Conservation (phyloP, 1,139 yeast genomes). For the Lodderomyces margitis region DNA sequence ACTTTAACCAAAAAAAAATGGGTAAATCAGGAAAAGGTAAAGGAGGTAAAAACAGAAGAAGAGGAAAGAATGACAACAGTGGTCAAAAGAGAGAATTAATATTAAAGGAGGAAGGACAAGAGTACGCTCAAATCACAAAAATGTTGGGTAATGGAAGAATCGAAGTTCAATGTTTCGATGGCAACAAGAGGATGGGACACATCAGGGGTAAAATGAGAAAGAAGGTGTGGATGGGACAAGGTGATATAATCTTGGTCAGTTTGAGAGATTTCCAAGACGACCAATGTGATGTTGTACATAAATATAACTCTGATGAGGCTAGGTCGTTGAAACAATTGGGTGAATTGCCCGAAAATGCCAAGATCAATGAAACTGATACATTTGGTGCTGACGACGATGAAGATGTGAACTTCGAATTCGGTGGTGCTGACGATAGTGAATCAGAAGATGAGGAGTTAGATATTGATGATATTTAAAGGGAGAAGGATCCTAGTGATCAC, state of each 20-base stretch:
- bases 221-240: conserved; percentile 99
- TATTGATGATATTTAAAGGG: conserved; percentile 74
- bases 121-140: conserved; percentile 96
- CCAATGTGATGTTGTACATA: conserved; percentile 96
- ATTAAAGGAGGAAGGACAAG: conserved; percentile 95
- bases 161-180: conserved; percentile 94
- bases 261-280: conserved; percentile 98
- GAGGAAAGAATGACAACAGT: conserved; percentile 95
- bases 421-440: conserved; percentile 83
- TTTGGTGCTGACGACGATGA: conserved; percentile 97
- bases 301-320: conserved; percentile 96
- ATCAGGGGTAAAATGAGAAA: conserved; percentile 98
- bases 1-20: conserved; percentile 22
- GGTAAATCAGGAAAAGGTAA: conserved; percentile 55
- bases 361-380: conserved; percentile 96
- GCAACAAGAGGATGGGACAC: conserved; percentile 90
- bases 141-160: conserved; percentile 98
- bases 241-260: conserved; percentile 93
- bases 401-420: conserved; percentile 97
- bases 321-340: conserved; percentile 95
- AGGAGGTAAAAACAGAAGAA: conserved; percentile 89
- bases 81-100: conserved; percentile 93
- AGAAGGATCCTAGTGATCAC: too few relatives aligned
- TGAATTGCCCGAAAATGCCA: conserved; percentile 94
- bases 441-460: conserved; percentile 69